Evolutionary conservation across 345 rosid species (phyloP), one percentile per base, ranked within the genome.

Genomic region (Salix arbutifolia): DNA sequence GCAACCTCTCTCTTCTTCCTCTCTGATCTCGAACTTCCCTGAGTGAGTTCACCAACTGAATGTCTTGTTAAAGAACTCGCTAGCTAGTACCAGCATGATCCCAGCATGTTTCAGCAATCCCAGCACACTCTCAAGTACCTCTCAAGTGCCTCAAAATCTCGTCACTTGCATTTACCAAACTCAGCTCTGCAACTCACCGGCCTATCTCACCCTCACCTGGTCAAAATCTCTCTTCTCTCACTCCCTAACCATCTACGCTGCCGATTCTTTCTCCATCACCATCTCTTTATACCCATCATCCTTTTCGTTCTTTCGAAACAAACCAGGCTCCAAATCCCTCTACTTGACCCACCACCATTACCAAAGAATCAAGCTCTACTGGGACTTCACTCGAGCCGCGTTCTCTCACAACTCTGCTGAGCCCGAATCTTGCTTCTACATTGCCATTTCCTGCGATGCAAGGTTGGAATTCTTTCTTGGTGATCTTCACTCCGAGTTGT

Each of bases 311-410:
- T 89, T 89, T 67, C 71, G 86, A 37, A 83, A 33, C 85, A 77
- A 81, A 1, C 79, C 83, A 9, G 91, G 89, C n/a, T 89, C 91
- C 69, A 89, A 89, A 74, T 84, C 91, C 75, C 72, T 85, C 78
- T 80, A 67, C 72, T 65, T 87, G 44, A 69, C 83, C 74, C 81
- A 72, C 81, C 87, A 81, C 16, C 84, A 82, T 70, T 71, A 80
- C 79, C 84, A 76, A 18, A 83, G 76, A 77, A 76, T 89, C 84
- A 85, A 84, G 86, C 87, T 89, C 9, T 78, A 89, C 37, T 87
- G 92, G 90, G 90, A 87, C 77, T 87, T 89, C 83, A 89, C 86
- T 60, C 69, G 84, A 48, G 84, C 89, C 8, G 75, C 76, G 48
- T 89, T 87, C 81, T 23, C 77, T 14, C 75, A 76, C 14, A 79